Evolutionary conservation across 1,139 yeast species (phyloP).

Genomic region (Suhomyces kunorum): DNA sequence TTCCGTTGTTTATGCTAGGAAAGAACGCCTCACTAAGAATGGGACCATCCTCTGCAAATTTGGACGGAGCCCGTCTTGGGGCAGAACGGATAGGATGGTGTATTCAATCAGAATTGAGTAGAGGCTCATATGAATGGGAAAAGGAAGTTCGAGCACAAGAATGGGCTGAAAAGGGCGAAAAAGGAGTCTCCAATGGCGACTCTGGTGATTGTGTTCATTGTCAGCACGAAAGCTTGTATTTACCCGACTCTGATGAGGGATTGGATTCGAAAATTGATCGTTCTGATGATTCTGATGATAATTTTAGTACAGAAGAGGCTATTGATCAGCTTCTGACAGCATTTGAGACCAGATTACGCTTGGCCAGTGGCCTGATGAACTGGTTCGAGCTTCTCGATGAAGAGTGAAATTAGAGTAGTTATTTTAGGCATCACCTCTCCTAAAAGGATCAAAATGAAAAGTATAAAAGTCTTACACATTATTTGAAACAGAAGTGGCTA

Average conservation of each 20-base stretch:
- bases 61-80: slow-evolving; percentile 51
- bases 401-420: neutral
- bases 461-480: too few relatives aligned
- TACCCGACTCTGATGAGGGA: slow-evolving; percentile 1
- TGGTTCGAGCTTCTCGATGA: slow-evolving; percentile 30
- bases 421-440: too few relatives aligned
- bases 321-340: neutral
- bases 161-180: neutral
- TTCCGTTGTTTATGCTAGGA: slow-evolving; percentile 47
- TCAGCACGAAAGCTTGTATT: slow-evolving; percentile 1
- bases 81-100: slow-evolving; percentile 50
- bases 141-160: too few relatives aligned
- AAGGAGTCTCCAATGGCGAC: neutral
- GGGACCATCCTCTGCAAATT: slow-evolving; percentile 53
- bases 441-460: too few relatives aligned
- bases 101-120: slow-evolving; percentile 29
- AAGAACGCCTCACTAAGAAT: slow-evolving; percentile 46
- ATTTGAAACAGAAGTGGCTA: too few relatives aligned
- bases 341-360: slow-evolving; percentile 25
- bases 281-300: neutral
- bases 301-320: slow-evolving; percentile 3
- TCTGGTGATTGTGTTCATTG: slow-evolving; percentile 7
- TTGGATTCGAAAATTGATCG: slow-evolving; percentile 11
- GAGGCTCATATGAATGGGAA: slow-evolving; percentile 30
- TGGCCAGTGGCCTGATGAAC: slow-evolving; percentile 37